Base-by-base conservation (phyloP, 169 alveolate species). In the Plasmodium malariae region DNA sequence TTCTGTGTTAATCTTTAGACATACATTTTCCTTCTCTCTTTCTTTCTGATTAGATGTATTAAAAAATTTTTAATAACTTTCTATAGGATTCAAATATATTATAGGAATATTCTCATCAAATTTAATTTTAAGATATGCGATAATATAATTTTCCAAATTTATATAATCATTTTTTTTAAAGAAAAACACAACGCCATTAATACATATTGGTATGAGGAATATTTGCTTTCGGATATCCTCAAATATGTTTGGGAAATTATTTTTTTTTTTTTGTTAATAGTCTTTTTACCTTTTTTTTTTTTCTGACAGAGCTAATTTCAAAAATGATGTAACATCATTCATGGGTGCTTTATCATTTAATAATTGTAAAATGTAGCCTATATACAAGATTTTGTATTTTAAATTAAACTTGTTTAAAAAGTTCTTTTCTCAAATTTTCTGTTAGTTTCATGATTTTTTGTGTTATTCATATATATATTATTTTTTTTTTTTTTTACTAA, bases 131-230 rank as follows among this genome's bases (percentile, higher is more conserved):
- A 78, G 34, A 48, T 34, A 62, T 30, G 26, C 32, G 12, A 12
- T 78, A 37, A 78, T 62, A 63, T 62, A 78, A 9, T 24, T 28
- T 14, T 78, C 80, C 40, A 68, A 43, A 78, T 63, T 78, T 78
- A 78, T 78, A 68, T 78, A 78, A 19, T 78, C 67, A 32, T 78
- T 78, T 45, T 78, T 78, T 78, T 78, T 78, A 48, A 63, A 78
- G 55, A 78, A 63, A 37, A 78, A 78, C 6, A 78, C 89, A 51
- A 63, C 89, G 9, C 76, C 89, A 26, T 78, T 65, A 17, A 78
- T 37, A 63, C 63, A 78, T 11, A 45, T 26, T 3, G 89, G 89
- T 36, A 78, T 40, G 21, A 63, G 57, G 60, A 78, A 37, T 19
- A 78, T 26, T 55, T 34, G 60, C 67, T 63, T 49, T 26, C 60